These are phyloP conservation scores for Dactylella cylindrospora DNA, from an alignment of 2,329 filamentous ascomycete species.

Conservation along the genomic window DNA sequence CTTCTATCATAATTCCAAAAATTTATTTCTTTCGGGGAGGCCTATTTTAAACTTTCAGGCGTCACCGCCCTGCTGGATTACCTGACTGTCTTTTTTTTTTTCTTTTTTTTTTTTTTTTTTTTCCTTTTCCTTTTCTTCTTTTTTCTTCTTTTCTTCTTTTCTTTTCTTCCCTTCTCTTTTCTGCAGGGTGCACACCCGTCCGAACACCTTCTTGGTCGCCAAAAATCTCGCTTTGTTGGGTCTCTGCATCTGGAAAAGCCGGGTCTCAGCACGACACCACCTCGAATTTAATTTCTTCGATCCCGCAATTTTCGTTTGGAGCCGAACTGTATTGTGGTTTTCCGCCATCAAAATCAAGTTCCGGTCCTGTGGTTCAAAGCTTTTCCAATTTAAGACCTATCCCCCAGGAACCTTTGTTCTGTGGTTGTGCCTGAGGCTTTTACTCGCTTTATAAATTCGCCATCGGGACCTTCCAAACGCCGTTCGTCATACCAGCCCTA, in stretches of 20 bases:
- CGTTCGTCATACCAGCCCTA: too few species aligned
- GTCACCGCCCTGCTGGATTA: too few species aligned
- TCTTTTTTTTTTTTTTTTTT: too few species aligned
- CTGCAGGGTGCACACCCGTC: slow-evolving; percentile 38
- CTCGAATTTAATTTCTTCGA: slow-evolving; percentile 39
- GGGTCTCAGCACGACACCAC: slow-evolving; percentile 39
- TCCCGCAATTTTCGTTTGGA: slow-evolving; percentile 33
- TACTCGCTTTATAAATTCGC: slow-evolving; percentile 39
- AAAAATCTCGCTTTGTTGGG: slow-evolving; percentile 38
- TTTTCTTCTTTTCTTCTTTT: too few species aligned
- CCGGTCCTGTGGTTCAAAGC: slow-evolving; percentile 42
- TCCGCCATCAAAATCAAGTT: slow-evolving; percentile 25
- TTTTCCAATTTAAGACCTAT: slow-evolving; percentile 35
- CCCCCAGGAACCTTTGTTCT: slow-evolving; percentile 16
- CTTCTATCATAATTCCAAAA: too few species aligned
- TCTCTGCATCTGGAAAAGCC: slow-evolving; percentile 41
- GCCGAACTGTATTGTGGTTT: slow-evolving; percentile 32
- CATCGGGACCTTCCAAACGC: slow-evolving; percentile 33
- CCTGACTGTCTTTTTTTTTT: too few species aligned
- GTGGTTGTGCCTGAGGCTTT: slow-evolving; percentile 13
- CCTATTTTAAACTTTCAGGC: too few species aligned
- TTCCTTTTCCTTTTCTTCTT: too few species aligned
- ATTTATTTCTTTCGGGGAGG: too few species aligned
- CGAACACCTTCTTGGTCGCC: slow-evolving; percentile 34
- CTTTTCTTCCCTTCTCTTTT: slow-evolving; percentile 34